A percentile compares a stretch with the other conserved stretches of the same genome.
These are phyloP conservation scores for Eucalyptus curtisii DNA, from an alignment of 345 rosid species.

Conservation along the genomic window DNA sequence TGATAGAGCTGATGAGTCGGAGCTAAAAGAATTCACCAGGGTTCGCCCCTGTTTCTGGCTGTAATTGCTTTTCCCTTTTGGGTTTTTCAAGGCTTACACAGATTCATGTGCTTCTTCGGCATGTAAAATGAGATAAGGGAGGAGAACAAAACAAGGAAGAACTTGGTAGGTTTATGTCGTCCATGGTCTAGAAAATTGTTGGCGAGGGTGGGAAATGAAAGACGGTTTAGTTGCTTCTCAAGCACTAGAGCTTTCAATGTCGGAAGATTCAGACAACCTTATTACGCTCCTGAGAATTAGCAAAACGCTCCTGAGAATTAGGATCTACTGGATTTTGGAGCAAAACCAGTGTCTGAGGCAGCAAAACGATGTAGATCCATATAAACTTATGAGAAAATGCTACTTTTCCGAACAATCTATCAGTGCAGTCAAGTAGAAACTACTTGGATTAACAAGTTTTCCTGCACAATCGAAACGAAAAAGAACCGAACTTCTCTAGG, in stretches of 20 bases:
- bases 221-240: background rate
- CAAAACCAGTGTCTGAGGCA: background rate
- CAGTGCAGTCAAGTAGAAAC: background rate
- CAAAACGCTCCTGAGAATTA: background rate
- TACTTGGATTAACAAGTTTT: background rate
- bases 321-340: background rate
- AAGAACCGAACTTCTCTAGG: background rate
- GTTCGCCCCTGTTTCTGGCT: background rate
- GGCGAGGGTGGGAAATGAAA: background rate
- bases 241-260: background rate
- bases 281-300: background rate
- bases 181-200: background rate
- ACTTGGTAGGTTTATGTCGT: background rate
- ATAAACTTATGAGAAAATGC: background rate
- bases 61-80: background rate
- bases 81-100: background rate
- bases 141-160: background rate
- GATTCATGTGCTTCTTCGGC: background rate
- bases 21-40: background rate
- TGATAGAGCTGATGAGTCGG: background rate
- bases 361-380: background rate
- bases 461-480: too few relatives aligned
- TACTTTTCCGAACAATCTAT: accelerated
- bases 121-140: background rate
- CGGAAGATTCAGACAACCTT: background rate